Evolutionary conservation across 768 basidiomycete genomes (phyloP), one percentile per base, ranked within the genome.

Genomic region (Tricholoma sp.): DNA sequence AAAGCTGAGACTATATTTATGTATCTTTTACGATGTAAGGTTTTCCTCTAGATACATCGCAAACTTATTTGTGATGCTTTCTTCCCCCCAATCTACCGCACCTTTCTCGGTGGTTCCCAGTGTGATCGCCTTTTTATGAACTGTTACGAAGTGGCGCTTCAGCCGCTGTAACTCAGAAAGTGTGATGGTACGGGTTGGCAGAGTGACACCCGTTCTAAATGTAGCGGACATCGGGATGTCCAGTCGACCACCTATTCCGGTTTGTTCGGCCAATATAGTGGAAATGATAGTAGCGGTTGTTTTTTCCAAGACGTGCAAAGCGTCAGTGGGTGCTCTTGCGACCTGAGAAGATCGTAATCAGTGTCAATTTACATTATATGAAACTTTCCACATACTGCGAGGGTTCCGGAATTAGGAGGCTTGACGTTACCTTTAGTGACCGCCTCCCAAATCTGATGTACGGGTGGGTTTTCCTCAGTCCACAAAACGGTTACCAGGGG

Each of bases 61-160:
- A 76, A 92, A 92, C 65, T 86, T 91, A 18, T 68, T 57, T n/a
- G 80, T 82, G 17, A 94, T 79, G 55, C 80, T 83, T 61, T 80
- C 79, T 65, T 89, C 89, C 56, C 76, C 80, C 88, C 90, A 94
- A 61, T 90, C 84, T 29, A 94, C 84, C 15, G 66, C 67, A 0
- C 91, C 91, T 61, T 84, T 84, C 64, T 91, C 91, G 6, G 83
- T 88, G 13, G 86, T 85, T 12, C 91, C 91, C 6, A 91, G 80
- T 2, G 87, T 91, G 55, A 93, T 86, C 6, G 91, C 92, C 63
- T 92, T 94, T 67, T 89, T 92, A 68, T 98, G 94, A 33, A 91
- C 79, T 3, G 83, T 82, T 32, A 96, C 88, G 65, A 96, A 98
- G 68, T 98, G 94, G 42, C 95, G 79, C 68, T 96, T 98, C 42